Evolutionary conservation across 306 rosid genomes (phyloP), one percentile per base, ranked within the genome.

Genomic region (Macrotyloma uniflorum): DNA sequence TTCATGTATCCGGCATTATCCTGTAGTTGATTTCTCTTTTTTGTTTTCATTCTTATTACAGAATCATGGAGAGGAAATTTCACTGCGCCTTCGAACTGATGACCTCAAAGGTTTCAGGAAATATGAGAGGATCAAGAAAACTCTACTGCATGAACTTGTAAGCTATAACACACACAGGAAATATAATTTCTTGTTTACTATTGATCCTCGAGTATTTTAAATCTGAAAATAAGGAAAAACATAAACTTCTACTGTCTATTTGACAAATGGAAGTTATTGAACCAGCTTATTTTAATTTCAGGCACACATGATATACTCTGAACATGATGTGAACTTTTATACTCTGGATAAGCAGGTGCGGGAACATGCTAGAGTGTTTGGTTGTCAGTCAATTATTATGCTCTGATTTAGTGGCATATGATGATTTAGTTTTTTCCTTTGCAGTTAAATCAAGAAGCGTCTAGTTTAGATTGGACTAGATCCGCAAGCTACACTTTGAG

Each of bases 81-180:
- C 98, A 58, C 80, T 95, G 83, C 93, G 96, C 53, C 98, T 95
- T 83, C 91, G 98, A 61, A 95, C 98, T 4, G 98, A 95, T 81
- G 98, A 95, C 80, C 90, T 95, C 74, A 91, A 84, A 75, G 98
- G 98, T 67, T 95, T 95, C 80, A 84, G 98, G 86, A 95, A 95
- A 77, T 91, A 95, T 62, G 95, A 85, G 78, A 86, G 85, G 32
- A 91, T 95, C 78, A 95, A 92, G 91, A 87, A 89, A 88, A 95
- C 98, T 79, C 97, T 95, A 43, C 83, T 95, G 85, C 98, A 95
- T 78, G 98, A 95, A 86, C 95, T 95, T 79, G 98, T 95, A 88
- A 92, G 97, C 69, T 76, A 20, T 53, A 72, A 35, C 18, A 42
- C 19, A 43, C 45, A 69, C 67, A 30, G 30, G 59, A 32, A 59